Percentiles rank a stretch among this genome's conserved stretches.
Conservation (phyloP, 768 basidiomycete genomes). For the Cystofilobasidium ferigula region DNA sequence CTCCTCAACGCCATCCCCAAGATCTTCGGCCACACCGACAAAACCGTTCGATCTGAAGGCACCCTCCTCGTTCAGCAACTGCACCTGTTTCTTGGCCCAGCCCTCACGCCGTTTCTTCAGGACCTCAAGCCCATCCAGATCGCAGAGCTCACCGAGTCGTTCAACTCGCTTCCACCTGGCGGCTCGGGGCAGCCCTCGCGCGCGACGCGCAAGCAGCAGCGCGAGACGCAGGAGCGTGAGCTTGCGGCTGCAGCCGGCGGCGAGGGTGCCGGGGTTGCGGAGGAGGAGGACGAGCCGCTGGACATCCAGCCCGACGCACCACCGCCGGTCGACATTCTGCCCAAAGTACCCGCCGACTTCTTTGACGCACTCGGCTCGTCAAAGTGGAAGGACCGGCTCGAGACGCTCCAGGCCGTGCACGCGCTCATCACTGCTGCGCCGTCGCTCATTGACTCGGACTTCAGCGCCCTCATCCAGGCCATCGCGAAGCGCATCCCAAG, state of each 20-base stretch:
- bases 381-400: slow-evolving; percentile 97
- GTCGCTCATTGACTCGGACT: slow-evolving; percentile 68
- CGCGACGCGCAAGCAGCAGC: slow-evolving; percentile 61
- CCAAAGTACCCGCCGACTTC: slow-evolving; percentile 64
- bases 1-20: slow-evolving; percentile 81
- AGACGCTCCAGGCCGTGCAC: slow-evolving; percentile 67
- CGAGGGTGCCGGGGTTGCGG: slow-evolving; percentile 39
- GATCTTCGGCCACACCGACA: slow-evolving; percentile 89
- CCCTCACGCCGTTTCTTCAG: slow-evolving; percentile 68
- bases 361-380: slow-evolving; percentile 67
- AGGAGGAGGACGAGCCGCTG: slow-evolving; percentile 37
- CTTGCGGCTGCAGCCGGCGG: slow-evolving; percentile 31
- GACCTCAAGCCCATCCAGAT: slow-evolving; percentile 96
- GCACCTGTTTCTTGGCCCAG: slow-evolving; percentile 75
- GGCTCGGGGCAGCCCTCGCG: slow-evolving; percentile 69
- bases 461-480: slow-evolving; percentile 63
- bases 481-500: slow-evolving; percentile 68
- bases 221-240: slow-evolving; percentile 44
- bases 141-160: slow-evolving; percentile 85
- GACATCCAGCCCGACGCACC: slow-evolving; percentile 46
- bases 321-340: slow-evolving; percentile 60
- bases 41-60: slow-evolving; percentile 88
- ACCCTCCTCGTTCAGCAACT: slow-evolving; percentile 59
- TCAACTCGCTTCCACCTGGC: slow-evolving; percentile 63
- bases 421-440: slow-evolving; percentile 58